Evolutionary conservation across 1,284 basidiomycete species (phyloP), one percentile per base, ranked within the genome.

Genomic region (Cryptococcus wingfieldii): DNA sequence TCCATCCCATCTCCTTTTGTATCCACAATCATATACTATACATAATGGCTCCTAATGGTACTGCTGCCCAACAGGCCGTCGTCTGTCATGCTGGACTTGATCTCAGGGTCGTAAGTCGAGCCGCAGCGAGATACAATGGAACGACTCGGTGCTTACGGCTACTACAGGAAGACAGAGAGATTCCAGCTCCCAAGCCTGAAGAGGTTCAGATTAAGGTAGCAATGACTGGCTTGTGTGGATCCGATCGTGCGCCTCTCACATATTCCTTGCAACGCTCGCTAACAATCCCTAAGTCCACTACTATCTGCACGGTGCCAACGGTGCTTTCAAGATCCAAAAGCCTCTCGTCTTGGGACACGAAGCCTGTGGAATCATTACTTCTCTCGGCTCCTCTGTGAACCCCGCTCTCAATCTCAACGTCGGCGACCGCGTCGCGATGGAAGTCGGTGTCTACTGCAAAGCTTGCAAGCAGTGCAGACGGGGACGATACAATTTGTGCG

Each of bases 401-500:
- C 38, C 61, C 1, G 56, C 60, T n/a, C 63, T 61, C 27, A 60
- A 61, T 10, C 79, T 96, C 60, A 79, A 82, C 25, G 83, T 88
- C 25, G 93, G 94, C 47, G 89, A 93, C 76, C 84, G 90, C 49
- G 92, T 98, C 50, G 94, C 93, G 16, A 88, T 97, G 71, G 94
- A 98, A 76, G 89, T 90, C 12, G 94, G 94, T 42, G 83, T 93
- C 69, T 86, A 86, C 81, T 97, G 93, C 80, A 84, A 83, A 57
- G 80, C 80, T 46, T 82, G 81, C 67, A 65, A 70, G 27, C 68
- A 62, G 54, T 79, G 78, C 68, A 76, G 77, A 58, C 80, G 81
- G 48, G 90, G 89, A n/a, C 83, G 90, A 41, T 98, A 97, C 81
- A 97, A 98, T 80, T 84, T 98, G 57, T 98, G 94, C 82, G 85